Evolutionary conservation across 306 rosid species (phyloP), one percentile per base, ranked within the genome.

Genomic region (Lupinus albus): DNA sequence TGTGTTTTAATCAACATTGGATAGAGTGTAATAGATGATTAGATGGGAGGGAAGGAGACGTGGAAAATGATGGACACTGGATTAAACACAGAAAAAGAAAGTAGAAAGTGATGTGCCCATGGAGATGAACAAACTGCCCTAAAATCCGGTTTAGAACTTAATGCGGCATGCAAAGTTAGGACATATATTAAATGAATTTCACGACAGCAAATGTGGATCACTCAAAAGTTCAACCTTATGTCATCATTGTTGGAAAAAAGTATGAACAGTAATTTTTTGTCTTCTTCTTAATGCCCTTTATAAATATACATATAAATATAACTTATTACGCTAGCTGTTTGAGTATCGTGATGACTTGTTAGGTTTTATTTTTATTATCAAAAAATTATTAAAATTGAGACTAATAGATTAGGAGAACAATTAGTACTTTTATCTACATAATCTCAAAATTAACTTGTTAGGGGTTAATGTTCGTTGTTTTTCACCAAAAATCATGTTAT

Each of bases 121-220:
- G 21, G 28, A 15, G 30, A 66, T 39, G 48, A 66, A 13, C 64
- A 71, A 66, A 25, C 16, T 42, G 44, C 75, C 78, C 72, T 33
- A 21, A 45, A 45, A 14, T 65, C 2, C 11, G 64, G 68, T 72
- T 58, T 17, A 5, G 10, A 73, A 61, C 55, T 67, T 60, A 67
- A 75, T 66, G 67, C 25, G 21, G 17, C 30, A 25, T 25, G 4
- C 1, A 25, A 25, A 25, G 30, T 25, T 1, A 25, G 32, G 30
- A 56, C 36, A 28, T 33, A 61, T 51, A 32, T 41, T 30, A 35
- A 46, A 32, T 51, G 18, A 32, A 21, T 59, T 44, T 78, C 21
- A 21, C n/a, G 9, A 48, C 49, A 36, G 1, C 32, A 14, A 45
- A 20, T 20, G 53, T 13, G 5, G 54, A 70, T 51, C 12, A 51